Evolutionary conservation across 1,284 basidiomycete species (phyloP).

Genomic region (Rhodotorula sp.): DNA sequence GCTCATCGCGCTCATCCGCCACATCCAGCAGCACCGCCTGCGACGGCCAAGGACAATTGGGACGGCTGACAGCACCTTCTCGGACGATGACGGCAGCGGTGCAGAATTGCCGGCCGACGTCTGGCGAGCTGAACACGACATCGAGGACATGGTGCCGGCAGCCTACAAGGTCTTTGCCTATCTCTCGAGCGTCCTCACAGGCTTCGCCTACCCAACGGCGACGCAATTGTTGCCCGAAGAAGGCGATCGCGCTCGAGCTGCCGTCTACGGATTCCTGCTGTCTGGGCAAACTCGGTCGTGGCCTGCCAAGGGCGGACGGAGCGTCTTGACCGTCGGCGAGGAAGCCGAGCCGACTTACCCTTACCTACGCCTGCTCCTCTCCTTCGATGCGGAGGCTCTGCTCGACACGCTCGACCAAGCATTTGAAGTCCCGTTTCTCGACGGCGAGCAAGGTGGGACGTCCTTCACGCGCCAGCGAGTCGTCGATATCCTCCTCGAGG

Average conservation of each 20-base stretch:
- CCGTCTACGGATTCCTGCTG: conserved; percentile 49
- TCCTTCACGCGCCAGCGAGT: conserved; percentile 71
- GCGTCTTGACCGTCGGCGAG: conserved; percentile 29
- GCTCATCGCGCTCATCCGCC: conserved; percentile 71
- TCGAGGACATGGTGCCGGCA: conserved; percentile 65
- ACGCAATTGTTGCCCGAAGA: too few relatives aligned
- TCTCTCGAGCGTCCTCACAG: conserved; percentile 79
- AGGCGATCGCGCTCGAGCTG: conserved; percentile 59
- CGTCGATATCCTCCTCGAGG: conserved; percentile 79
- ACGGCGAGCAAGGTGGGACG: conserved; percentile 63
- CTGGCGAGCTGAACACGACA: conserved; percentile 43
- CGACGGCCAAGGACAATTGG: conserved; percentile 48
- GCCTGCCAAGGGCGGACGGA: conserved; percentile 59
- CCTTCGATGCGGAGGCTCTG: conserved; percentile 90
- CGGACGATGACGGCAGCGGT: conserved; percentile 25
- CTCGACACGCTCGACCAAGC: conserved; percentile 91
- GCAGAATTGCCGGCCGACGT: conserved; percentile 47
- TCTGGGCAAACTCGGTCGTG: conserved; percentile 43
- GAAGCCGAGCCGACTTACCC: conserved; percentile 61
- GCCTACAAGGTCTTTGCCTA: conserved; percentile 94
- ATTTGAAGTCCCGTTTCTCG: conserved; percentile 89
- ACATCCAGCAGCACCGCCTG: conserved; percentile 56
- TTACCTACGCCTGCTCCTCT: conserved; percentile 77
- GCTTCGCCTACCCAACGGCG: conserved; percentile 81
- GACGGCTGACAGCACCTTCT: conserved; percentile 19